Percentiles rank a stretch among this genome's conserved stretches.
Evolutionary conservation across 1,139 yeast species (phyloP).

Genomic region (Candida sp.): DNA sequence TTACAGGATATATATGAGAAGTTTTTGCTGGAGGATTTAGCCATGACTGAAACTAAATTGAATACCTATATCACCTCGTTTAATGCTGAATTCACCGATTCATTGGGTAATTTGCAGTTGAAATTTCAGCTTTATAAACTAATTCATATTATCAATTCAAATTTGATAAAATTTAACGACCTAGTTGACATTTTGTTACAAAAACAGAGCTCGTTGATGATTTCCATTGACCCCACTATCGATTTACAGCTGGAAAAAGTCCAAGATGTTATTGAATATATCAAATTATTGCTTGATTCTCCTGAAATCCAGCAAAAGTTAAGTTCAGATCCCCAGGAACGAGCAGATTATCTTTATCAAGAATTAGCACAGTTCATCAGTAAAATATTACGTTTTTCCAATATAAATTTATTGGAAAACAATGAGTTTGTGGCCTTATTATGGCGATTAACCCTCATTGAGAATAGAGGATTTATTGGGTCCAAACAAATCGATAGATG

Average conservation of each 20-base stretch:
- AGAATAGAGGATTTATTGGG: conserved; percentile 15
- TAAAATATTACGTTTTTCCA: conserved; percentile 23
- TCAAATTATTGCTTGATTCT: conserved; percentile 33
- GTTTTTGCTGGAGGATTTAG: conserved; percentile 6
- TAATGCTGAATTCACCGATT: conserved; percentile 13
- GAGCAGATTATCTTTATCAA: conserved; percentile 15
- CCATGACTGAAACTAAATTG: conserved; percentile 8
- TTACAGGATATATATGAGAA: conserved; percentile 3
- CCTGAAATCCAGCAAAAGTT: conserved; percentile 16
- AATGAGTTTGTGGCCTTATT: conserved; percentile 33
- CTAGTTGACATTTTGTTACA: conserved; percentile 21
- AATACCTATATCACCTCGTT: conserved; percentile 11
- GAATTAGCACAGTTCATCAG: conserved; percentile 25
- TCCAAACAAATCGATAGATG: conserved; percentile 20
- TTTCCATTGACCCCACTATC: conserved; percentile 10
- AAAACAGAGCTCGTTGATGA: conserved; percentile 23
- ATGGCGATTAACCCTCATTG: conserved; percentile 27
- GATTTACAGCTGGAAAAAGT: conserved; percentile 16
- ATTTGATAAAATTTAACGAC: conserved; percentile 20
- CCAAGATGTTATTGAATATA: conserved; percentile 26
- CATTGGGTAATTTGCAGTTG: conserved; percentile 27
- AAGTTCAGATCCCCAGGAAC: background rate
- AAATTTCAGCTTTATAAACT: conserved; percentile 34
- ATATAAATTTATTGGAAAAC: conserved; percentile 21
- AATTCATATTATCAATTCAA: conserved; percentile 34